phyloP scores from a whole-genome alignment of 306 rosid genomes.

The Vigna trinervia region DNA sequence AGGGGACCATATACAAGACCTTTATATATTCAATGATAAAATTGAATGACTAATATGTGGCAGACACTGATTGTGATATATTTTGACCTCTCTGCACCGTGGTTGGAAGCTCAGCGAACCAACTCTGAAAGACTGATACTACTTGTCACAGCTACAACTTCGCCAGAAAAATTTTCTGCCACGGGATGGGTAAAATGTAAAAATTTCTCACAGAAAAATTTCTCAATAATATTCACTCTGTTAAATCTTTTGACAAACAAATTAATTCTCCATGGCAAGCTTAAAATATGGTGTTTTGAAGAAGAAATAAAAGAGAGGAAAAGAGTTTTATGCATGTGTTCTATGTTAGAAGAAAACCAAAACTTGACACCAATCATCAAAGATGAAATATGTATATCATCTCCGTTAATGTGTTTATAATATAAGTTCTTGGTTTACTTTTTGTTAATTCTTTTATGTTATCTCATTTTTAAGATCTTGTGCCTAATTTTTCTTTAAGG shows the following conservation, averaged over 20 bases:
- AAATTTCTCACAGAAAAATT: background rate
- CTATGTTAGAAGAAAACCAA: background rate
- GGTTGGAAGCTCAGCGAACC: slow-evolving; percentile 4
- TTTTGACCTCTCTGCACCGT: slow-evolving; percentile 38
- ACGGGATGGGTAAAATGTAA: background rate
- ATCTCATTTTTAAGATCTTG: no score
- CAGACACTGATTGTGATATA: slow-evolving; percentile 27
- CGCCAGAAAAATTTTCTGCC: background rate
- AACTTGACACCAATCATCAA: no score
- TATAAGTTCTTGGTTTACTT: no score
- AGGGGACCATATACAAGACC: slow-evolving; percentile 25
- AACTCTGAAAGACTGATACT: background rate
- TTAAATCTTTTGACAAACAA: background rate
- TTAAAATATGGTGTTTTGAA: background rate
- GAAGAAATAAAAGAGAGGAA: background rate
- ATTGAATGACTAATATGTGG: slow-evolving; percentile 28
- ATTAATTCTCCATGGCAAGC: background rate
- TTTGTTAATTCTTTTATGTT: no score
- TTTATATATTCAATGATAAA: slow-evolving; percentile 35
- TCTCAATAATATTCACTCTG: background rate
- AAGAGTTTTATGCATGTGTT: background rate
- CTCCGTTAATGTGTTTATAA: no score
- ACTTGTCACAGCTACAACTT: background rate
- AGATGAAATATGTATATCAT: no score
- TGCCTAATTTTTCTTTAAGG: no score